Conservation (phyloP, 441 rosid species). For the Adansonia rubrostipa region DNA sequence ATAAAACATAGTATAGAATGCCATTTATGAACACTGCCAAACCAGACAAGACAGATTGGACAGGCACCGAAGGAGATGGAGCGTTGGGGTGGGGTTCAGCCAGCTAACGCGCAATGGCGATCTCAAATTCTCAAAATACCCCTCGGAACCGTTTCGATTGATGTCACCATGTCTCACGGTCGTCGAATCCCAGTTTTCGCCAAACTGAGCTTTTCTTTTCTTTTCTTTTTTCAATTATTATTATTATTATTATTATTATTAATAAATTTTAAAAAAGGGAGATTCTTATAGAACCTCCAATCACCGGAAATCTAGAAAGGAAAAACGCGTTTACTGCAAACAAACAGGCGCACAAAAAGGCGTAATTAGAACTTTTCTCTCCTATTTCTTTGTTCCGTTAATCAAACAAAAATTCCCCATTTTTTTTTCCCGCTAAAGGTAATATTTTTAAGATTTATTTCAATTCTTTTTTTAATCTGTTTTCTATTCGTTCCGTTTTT, state of each 20-base stretch:
- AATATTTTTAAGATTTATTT: background rate
- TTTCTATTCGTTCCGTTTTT: background rate
- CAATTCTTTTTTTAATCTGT: too few species aligned
- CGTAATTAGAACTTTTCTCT: slow-evolving; percentile 12
- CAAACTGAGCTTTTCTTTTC: background rate
- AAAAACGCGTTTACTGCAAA: background rate
- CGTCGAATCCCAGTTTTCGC: background rate
- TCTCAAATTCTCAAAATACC: background rate
- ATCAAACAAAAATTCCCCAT: slow-evolving; percentile 14
- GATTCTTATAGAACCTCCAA: background rate
- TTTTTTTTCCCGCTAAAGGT: slow-evolving; percentile 18
- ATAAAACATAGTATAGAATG: too few species aligned
- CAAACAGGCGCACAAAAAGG: background rate
- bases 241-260: background rate
- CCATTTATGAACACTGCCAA: too few species aligned
- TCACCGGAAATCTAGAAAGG: background rate
- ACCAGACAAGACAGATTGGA: background rate
- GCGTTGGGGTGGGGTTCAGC: background rate
- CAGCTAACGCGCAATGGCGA: background rate
- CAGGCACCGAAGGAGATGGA: background rate
- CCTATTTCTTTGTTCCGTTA: slow-evolving; percentile 30
- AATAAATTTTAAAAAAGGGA: background rate
- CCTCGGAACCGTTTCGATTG: background rate
- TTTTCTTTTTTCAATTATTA: background rate
- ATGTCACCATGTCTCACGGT: background rate